Evolutionary conservation across 2,329 filamentous ascomycete genomes (phyloP).

Genomic region (Tolypocladium ovalisporum): DNA sequence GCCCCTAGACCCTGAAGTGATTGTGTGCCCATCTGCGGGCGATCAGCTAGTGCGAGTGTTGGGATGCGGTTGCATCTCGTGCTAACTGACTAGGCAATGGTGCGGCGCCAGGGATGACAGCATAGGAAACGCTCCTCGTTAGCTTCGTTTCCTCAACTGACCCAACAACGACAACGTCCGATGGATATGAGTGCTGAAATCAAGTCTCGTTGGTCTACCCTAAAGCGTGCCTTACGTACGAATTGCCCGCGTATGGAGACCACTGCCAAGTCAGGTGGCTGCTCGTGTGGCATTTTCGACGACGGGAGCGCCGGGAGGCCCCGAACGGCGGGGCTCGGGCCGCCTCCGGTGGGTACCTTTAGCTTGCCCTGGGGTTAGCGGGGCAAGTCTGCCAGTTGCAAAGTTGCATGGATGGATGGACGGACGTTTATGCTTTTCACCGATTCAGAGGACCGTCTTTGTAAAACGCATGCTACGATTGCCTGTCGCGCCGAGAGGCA

Average conservation of each 20-base stretch:
- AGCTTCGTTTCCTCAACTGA: neutral
- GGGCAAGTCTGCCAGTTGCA: too few species aligned
- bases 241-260: neutral
- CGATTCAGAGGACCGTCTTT: neutral
- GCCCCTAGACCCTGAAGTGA: neutral
- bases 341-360: neutral
- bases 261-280: neutral
- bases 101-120: neutral
- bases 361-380: too few species aligned
- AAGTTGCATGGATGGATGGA: too few species aligned
- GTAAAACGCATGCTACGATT: neutral
- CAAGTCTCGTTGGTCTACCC: too few species aligned
- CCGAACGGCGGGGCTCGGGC: neutral
- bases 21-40: neutral
- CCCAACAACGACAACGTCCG: neutral
- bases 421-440: neutral
- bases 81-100: neutral
- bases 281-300: neutral
- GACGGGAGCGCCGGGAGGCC: neutral
- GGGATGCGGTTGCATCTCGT: neutral
- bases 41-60: neutral
- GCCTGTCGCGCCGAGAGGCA: neutral
- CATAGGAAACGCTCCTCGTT: neutral
- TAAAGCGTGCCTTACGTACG: neutral
- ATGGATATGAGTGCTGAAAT: too few species aligned